A percentile compares a stretch with the other conserved stretches of the same genome.
Conservation (phyloP, 257 asterid genomes). For the Nicotiana otophora region DNA sequence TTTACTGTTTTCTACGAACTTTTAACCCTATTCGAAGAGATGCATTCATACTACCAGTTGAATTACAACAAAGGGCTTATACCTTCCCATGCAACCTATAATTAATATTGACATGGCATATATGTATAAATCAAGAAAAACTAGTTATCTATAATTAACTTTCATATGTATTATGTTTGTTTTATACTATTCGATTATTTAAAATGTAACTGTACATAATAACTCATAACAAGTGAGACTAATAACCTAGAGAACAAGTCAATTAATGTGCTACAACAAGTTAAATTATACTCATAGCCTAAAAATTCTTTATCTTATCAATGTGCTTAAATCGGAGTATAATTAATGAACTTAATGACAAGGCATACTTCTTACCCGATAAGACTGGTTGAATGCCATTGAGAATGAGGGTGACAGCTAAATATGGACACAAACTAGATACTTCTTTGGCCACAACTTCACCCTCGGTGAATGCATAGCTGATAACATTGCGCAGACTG, state of each 20-base stretch:
- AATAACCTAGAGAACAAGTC: not conserved
- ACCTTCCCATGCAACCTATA: not conserved
- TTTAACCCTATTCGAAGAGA: no score
- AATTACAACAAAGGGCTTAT: no score
- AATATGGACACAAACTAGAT: conserved; percentile 25
- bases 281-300: not conserved
- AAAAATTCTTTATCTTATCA: not conserved
- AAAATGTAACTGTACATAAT: no score
- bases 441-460: conserved; percentile 20
- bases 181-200: no score
- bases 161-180: no score
- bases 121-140: no score
- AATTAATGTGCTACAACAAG: not conserved
- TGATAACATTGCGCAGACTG: conserved; percentile 13
- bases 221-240: not conserved
- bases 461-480: conserved; percentile 30
- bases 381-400: conserved; percentile 37
- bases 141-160: no score
- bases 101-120: not conserved
- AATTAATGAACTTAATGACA: not conserved
- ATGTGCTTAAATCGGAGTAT: not conserved
- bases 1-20: no score
- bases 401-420: conserved; percentile 27
- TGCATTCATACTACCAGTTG: no score
- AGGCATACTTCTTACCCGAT: conserved; percentile 15